A percentile compares a stretch with the other conserved stretches of the same genome.
Conservation (phyloP, 1,139 yeast genomes). For the Kazachstania sp. region DNA sequence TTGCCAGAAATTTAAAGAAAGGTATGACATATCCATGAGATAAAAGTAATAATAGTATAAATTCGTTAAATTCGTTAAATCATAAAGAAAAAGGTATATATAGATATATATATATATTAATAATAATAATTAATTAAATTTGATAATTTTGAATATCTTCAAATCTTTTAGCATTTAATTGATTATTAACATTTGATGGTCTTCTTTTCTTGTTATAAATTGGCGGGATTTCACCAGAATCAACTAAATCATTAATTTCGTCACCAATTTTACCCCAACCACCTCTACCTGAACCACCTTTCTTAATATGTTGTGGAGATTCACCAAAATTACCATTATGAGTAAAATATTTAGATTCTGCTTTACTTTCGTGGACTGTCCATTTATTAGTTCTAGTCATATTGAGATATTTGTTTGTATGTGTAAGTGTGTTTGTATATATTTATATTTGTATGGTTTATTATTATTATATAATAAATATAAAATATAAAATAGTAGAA, state of each 20-base stretch:
- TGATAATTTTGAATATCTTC: constrained; percentile 17
- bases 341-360: constrained; percentile 65
- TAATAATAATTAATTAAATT: too few species aligned
- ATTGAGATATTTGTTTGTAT: constrained; percentile 21
- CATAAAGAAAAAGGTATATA: background rate
- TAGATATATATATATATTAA: background rate
- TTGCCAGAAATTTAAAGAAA: constrained; percentile 32
- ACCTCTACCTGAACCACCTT: constrained; percentile 75
- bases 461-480: too few species aligned
- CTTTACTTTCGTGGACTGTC: constrained; percentile 52
- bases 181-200: constrained; percentile 35
- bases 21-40: constrained; percentile 21
- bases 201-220: constrained; percentile 37
- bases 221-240: constrained; percentile 36
- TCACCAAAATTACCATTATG: constrained; percentile 59
- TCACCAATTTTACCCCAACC: constrained; percentile 71
- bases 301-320: constrained; percentile 71
- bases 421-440: background rate
- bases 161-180: constrained; percentile 33
- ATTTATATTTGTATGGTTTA: background rate
- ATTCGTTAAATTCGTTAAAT: background rate
- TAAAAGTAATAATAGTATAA: too few species aligned
- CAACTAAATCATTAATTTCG: constrained; percentile 45
- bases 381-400: constrained; percentile 85
- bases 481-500: too few species aligned